A percentile compares a stretch with the other conserved stretches of the same genome.
Conservation (phyloP, 2,329 filamentous ascomycete species). For the Aureobasidium namibiae region DNA sequence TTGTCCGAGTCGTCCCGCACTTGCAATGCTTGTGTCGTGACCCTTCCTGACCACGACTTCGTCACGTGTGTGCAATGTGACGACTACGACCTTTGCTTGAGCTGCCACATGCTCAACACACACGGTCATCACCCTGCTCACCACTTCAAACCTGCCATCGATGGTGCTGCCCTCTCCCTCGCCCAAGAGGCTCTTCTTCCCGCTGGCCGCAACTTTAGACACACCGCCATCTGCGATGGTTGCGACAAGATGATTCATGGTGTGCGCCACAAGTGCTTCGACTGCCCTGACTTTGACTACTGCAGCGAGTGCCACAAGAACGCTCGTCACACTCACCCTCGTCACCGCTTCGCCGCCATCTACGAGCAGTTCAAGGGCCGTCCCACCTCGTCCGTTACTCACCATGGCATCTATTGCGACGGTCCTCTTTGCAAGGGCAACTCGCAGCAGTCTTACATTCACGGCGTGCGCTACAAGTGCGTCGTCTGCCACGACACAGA, state of each 20-base stretch:
- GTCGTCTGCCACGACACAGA: conserved; percentile 91
- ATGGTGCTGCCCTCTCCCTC: conserved; percentile 53
- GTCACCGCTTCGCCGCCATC: conserved; percentile 81
- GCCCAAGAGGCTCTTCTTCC: conserved; percentile 60
- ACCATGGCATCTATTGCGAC: conserved; percentile 88
- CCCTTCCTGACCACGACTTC: conserved; percentile 65
- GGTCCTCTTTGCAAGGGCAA: conserved; percentile 71
- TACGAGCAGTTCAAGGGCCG: conserved; percentile 47
- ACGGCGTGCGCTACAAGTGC: conserved; percentile 90
- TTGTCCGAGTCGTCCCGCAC: conserved; percentile 44
- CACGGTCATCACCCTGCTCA: conserved; percentile 92
- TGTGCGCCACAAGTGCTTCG: conserved; percentile 90
- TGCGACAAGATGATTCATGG: conserved; percentile 84
- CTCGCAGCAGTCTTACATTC: conserved; percentile 54
- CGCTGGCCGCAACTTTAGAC: conserved; percentile 70
- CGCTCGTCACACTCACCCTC: conserved; percentile 62
- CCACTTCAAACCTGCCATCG: conserved; percentile 61
- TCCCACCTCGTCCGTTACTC: conserved; percentile 53
- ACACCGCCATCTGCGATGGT: conserved; percentile 88
- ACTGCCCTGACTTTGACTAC: conserved; percentile 97
- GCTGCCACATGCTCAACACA: conserved; percentile 64
- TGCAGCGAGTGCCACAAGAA: conserved; percentile 67
- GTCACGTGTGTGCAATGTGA: conserved; percentile 78
- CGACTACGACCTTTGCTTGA: conserved; percentile 86
- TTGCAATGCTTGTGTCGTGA: conserved; percentile 62